Evolutionary conservation across 352 stramenopile species (phyloP), one percentile per base, ranked within the genome.

Genomic region (Globisporangium abappressorium): DNA sequence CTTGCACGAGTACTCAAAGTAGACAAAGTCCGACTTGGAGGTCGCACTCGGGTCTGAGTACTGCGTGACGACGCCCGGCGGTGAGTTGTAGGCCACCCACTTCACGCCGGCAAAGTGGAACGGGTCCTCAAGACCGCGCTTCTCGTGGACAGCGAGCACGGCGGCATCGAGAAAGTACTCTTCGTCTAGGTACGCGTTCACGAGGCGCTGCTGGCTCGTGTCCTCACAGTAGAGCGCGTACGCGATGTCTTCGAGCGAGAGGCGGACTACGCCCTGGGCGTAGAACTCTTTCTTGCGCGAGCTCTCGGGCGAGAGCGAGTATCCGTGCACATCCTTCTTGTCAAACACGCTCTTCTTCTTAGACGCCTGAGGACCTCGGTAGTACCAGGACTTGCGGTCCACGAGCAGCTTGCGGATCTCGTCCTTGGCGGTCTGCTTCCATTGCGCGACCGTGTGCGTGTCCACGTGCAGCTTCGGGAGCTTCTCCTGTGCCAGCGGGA

Each of bases 101-200:
- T 87, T 87, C 63, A 88, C 75, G 6, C 82, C 82, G 1, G 77
- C 76, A 56, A 88, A 89, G 20, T 77, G 73, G 67, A 91, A 88
- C 63, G 79, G 71, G 36, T 79, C 75, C 0, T 77, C 72, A 14
- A 70, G 49, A 18, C 75, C 59, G 47, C 71, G 54, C 3, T 47
- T 55, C 71, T 84, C 82, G 20, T 71, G 53, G 5, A 82, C 67
- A 15, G 75, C 59, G 8, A 91, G 65, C 47, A 89, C 77, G 0
- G 79, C 77, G 33, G 75, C 79, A 59, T 82, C 79, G 22, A 80
- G 41, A 11, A 81, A 74, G 3, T 62, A 66, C 28, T 66, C 63
- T 5, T 74, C 66, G 41, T 67, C 64, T 22, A 69, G 5, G 63
- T 49, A 62, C 38, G 75, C 56, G 47, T 60, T 79, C 28, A 89